These are phyloP conservation scores for Chaetoceros tenuissimus DNA, from an alignment of 108 stramenopile species.

Conservation along the genomic window DNA sequence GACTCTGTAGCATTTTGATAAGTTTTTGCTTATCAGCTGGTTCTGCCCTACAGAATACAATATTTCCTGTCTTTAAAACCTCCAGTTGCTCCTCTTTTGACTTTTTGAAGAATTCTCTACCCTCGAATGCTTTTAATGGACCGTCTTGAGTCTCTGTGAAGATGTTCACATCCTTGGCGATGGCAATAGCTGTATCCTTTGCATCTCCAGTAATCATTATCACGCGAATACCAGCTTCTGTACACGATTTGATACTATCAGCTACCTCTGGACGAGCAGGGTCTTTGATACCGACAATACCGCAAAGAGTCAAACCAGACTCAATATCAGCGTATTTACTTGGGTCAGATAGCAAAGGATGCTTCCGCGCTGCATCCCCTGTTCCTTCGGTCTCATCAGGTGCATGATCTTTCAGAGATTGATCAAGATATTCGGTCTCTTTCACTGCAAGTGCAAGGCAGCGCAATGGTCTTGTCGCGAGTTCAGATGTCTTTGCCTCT, in stretches of 20 bases:
- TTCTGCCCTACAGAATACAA: constrained; percentile 96
- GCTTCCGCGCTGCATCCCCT: constrained; percentile 28
- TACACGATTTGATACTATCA: constrained; percentile 82
- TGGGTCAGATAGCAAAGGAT: constrained; percentile 61
- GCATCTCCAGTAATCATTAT: constrained; percentile 99
- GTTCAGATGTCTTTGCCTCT: constrained; percentile 50
- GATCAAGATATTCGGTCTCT: constrained; percentile 54
- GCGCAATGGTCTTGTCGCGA: constrained; percentile 89
- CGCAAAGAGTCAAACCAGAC: constrained; percentile 87
- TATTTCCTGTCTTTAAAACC: constrained; percentile 66
- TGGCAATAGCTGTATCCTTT: constrained; percentile 92
- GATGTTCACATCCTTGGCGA: constrained; percentile 75
- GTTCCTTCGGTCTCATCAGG: constrained; percentile 12
- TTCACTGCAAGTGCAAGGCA: constrained; percentile 90
- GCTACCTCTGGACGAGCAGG: constrained; percentile 97
- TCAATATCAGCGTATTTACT: constrained; percentile 84
- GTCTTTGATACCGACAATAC: constrained; percentile 95
- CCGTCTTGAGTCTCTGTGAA: constrained; percentile 33
- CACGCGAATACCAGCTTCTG: constrained; percentile 91
- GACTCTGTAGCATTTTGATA: constrained; percentile 89
- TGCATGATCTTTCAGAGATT: constrained; percentile 34
- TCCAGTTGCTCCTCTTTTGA: constrained; percentile 55
- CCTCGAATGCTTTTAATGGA: constrained; percentile 69
- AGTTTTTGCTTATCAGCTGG: constrained; percentile 96
- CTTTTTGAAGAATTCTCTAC: constrained; percentile 78